Percentiles rank a stretch among this genome's conserved stretches.
Evolutionary conservation across 2,329 filamentous ascomycete genomes (phyloP).

Genomic region (Monosporascus sp.): DNA sequence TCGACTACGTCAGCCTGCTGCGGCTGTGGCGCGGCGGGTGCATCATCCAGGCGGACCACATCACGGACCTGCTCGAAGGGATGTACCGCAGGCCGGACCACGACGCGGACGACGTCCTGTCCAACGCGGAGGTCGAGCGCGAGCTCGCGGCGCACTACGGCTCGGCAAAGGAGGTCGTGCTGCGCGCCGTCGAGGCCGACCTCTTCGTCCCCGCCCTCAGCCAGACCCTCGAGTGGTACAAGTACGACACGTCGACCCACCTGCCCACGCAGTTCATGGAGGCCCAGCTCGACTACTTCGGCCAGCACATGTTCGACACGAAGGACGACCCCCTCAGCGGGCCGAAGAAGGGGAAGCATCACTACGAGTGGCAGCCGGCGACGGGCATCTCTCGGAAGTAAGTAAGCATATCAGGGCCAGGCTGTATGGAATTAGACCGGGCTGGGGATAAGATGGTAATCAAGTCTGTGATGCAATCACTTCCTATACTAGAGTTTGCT

Average conservation of each 20-base stretch:
- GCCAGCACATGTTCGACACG: constrained; percentile 60
- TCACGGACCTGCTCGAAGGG: constrained; percentile 52
- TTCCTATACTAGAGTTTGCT: too few species aligned
- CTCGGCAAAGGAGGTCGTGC: constrained; percentile 50
- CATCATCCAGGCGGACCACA: constrained; percentile 65
- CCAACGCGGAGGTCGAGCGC: constrained; percentile 40
- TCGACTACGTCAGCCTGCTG: constrained; percentile 46
- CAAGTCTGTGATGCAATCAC: too few species aligned
- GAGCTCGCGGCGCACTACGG: constrained; percentile 49
- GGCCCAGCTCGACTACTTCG: constrained; percentile 68
- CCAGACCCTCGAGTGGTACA: constrained; percentile 62
- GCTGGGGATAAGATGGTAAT: too few species aligned
- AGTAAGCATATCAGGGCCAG: not conserved
- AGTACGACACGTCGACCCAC: constrained; percentile 54
- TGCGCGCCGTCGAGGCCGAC: constrained; percentile 51
- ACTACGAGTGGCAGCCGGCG: constrained; percentile 57
- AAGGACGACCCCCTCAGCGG: constrained; percentile 47
- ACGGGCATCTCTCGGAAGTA: not conserved
- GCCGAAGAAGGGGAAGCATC: constrained; percentile 52
- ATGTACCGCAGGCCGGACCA: constrained; percentile 35
- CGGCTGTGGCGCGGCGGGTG: constrained; percentile 66
- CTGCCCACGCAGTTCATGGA: constrained; percentile 67
- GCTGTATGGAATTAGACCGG: not conserved
- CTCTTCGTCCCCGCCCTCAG: constrained; percentile 56
- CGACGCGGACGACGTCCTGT: constrained; percentile 39